Conservation (phyloP, 495 filamentous ascomycete species). For the Daldinia caldariorum region DNA sequence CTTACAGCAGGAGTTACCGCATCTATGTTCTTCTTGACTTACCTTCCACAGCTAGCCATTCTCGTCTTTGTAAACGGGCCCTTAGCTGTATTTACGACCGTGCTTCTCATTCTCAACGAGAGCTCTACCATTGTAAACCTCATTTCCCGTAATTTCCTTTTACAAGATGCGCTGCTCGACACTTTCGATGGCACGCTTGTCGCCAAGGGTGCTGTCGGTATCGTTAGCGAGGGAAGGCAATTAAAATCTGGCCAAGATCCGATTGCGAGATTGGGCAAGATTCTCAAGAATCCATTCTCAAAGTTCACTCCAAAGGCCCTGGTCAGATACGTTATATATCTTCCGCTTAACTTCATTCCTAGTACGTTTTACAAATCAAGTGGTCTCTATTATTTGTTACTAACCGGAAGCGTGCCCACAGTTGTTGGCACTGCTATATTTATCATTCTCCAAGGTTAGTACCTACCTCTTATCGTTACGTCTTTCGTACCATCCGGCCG, state of each 20-base stretch:
- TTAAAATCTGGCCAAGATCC: constrained; percentile 68
- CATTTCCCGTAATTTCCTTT: constrained; percentile 76
- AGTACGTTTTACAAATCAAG: constrained; percentile 32
- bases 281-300: constrained; percentile 73
- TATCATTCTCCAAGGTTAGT: constrained; percentile 75
- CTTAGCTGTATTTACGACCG: constrained; percentile 78
- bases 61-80: constrained; percentile 88
- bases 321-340: constrained; percentile 76
- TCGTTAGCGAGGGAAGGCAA: constrained; percentile 79
- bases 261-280: constrained; percentile 76
- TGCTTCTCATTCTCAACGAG: constrained; percentile 82
- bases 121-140: constrained; percentile 79
- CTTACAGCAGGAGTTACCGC: constrained; percentile 72
- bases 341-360: constrained; percentile 94
- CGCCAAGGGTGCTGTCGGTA: constrained; percentile 59
- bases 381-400: background rate
- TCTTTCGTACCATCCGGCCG: background rate
- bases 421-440: constrained; percentile 86
- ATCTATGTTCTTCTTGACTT: constrained; percentile 86
- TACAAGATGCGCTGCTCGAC: constrained; percentile 83
- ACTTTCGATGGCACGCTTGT: constrained; percentile 89
- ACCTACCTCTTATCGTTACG: too few relatives aligned
- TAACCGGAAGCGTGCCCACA: constrained; percentile 26
- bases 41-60: constrained; percentile 85
- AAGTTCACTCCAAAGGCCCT: constrained; percentile 71